Percentiles rank a stretch among this genome's conserved stretches.
phyloP scores from a whole-genome alignment of 2,329 filamentous ascomycete species.

The Talaromyces atroroseus region DNA sequence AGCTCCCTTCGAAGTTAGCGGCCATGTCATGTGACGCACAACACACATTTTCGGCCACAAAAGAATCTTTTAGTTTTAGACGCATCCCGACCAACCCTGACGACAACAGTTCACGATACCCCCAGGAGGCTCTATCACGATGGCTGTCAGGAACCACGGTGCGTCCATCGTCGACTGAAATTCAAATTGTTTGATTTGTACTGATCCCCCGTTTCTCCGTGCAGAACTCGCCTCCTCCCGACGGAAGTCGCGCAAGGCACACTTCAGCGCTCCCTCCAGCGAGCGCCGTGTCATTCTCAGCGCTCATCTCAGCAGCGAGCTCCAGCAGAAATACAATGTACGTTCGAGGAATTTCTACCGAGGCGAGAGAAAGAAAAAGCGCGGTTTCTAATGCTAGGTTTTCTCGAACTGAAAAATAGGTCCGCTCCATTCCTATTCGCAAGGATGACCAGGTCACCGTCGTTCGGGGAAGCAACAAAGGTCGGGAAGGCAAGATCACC shows the following conservation, averaged over 20 bases:
- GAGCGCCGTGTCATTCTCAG: slow-evolving; percentile 95
- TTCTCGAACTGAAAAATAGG: slow-evolving; percentile 15
- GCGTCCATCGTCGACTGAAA: background rate
- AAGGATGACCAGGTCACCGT: slow-evolving; percentile 95
- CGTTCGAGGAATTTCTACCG: slow-evolving; percentile 25
- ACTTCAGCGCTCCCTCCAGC: slow-evolving; percentile 93
- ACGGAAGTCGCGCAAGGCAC: slow-evolving; percentile 98
- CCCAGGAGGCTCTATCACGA: background rate
- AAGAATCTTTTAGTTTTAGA: background rate
- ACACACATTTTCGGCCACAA: background rate
- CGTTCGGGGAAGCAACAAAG: slow-evolving; percentile 91
- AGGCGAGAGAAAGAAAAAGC: background rate
- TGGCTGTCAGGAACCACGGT: background rate
- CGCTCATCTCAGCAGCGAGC: slow-evolving; percentile 91
- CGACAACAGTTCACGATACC: background rate
- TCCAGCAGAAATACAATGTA: slow-evolving; percentile 99
- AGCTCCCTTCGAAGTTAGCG: background rate
- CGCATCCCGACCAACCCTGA: background rate
- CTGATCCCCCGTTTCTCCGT: background rate
- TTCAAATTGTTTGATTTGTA: background rate
- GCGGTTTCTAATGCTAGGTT: slow-evolving; percentile 8
- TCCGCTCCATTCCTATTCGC: slow-evolving; percentile 62
- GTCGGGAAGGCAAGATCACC: slow-evolving; percentile 96
- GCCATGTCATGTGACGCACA: background rate
- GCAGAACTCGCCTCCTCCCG: slow-evolving; percentile 61